Evolutionary conservation across 768 basidiomycete species (phyloP).

Genomic region (Serendipita sp.): DNA sequence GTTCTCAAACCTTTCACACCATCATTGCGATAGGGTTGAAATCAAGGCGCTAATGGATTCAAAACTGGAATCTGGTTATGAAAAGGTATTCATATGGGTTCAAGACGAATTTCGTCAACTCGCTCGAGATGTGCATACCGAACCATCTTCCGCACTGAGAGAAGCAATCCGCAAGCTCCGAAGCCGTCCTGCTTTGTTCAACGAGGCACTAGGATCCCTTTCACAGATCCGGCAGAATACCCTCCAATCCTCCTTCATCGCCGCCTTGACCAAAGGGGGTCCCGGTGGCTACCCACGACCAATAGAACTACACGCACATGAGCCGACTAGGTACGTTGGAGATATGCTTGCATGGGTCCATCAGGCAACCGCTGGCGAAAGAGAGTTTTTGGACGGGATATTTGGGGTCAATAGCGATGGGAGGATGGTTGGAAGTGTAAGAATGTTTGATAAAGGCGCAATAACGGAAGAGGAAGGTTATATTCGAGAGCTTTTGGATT

Average conservation of each 20-base stretch:
- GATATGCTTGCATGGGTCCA: conserved; percentile 99
- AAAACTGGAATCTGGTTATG: conserved; percentile 76
- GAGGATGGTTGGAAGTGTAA: conserved; percentile 61
- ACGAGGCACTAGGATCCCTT: conserved; percentile 60
- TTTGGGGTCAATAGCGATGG: conserved; percentile 53
- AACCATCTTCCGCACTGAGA: conserved; percentile 46
- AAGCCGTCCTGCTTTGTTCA: conserved; percentile 46
- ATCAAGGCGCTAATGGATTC: conserved; percentile 72
- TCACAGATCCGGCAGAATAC: conserved; percentile 70
- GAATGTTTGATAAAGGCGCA: conserved; percentile 28
- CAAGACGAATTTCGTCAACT: conserved; percentile 70
- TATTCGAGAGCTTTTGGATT: conserved; percentile 66
- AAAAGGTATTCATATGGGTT: conserved; percentile 77
- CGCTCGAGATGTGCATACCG: conserved; percentile 55
- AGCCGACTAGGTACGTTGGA: conserved; percentile 88
- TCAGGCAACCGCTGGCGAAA: conserved; percentile 86
- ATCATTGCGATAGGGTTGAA: conserved; percentile 43
- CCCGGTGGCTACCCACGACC: conserved; percentile 74
- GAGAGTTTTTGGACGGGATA: conserved; percentile 78
- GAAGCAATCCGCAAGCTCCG: conserved; percentile 63
- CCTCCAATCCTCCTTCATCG: conserved; percentile 65
- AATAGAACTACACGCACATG: conserved; percentile 95
- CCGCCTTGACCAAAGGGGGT: conserved; percentile 77
- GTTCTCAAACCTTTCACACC: background rate
- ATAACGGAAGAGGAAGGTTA: conserved; percentile 57